Evolutionary conservation across 2,329 filamentous ascomycete species (phyloP).

Genomic region (Raffaelea ambrosiae): DNA sequence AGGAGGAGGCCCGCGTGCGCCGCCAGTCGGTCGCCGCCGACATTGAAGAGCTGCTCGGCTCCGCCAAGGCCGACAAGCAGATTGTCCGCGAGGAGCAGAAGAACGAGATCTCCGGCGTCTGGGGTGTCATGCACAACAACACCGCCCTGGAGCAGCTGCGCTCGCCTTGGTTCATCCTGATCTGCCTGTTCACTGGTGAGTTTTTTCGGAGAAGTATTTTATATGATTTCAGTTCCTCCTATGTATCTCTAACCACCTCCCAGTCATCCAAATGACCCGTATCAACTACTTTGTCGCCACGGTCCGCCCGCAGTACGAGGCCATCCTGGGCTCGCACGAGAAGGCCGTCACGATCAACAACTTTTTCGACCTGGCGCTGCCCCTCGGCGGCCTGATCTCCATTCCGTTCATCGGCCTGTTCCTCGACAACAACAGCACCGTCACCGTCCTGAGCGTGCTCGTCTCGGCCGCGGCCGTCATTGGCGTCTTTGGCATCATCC

Average conservation of each 20-base stretch:
- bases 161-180: slow-evolving; percentile 77
- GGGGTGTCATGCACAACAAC: slow-evolving; percentile 73
- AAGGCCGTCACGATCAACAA: slow-evolving; percentile 65
- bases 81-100: slow-evolving; percentile 59
- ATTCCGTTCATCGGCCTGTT: slow-evolving; percentile 79
- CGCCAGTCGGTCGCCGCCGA: slow-evolving; percentile 58
- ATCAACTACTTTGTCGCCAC: slow-evolving; percentile 95
- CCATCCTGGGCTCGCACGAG: slow-evolving; percentile 55
- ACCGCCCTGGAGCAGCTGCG: slow-evolving; percentile 64
- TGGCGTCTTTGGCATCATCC: slow-evolving; percentile 67
- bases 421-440: slow-evolving; percentile 68
- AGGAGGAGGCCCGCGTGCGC: slow-evolving; percentile 48
- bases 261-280: slow-evolving; percentile 61
- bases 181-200: slow-evolving; percentile 67
- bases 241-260: background rate
- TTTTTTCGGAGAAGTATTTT: too few relatives aligned
- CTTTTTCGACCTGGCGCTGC: slow-evolving; percentile 73
- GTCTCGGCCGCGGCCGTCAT: slow-evolving; percentile 66
- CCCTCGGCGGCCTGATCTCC: slow-evolving; percentile 72
- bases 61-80: slow-evolving; percentile 51
- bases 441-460: slow-evolving; percentile 60
- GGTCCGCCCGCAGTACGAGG: slow-evolving; percentile 71
- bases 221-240: too few relatives aligned
- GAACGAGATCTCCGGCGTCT: slow-evolving; percentile 66
- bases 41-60: slow-evolving; percentile 65